phyloP scores from a whole-genome alignment of 345 rosid species.

The Eutrema yunnanense region DNA sequence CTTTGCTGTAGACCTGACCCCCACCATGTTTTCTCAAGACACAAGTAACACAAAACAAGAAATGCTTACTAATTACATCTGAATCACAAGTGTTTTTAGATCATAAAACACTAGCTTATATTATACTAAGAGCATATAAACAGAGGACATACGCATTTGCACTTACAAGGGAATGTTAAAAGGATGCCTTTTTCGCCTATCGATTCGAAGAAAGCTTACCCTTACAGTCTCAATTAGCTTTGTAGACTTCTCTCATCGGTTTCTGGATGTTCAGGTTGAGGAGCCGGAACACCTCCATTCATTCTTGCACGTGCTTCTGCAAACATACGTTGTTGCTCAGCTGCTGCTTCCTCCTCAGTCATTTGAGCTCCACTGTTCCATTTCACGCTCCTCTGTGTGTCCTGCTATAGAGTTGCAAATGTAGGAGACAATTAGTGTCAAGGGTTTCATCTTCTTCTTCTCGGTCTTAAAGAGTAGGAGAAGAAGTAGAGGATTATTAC shows the following conservation, averaged over 20 bases:
- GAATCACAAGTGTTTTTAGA: slow-evolving; percentile 1
- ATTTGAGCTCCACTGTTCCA: slow-evolving; percentile 82
- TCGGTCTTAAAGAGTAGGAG: background rate
- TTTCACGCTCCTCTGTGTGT: slow-evolving; percentile 79
- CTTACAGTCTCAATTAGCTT: slow-evolving; percentile 40
- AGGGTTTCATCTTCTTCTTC: background rate
- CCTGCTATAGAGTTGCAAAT: slow-evolving; percentile 59
- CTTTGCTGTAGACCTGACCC: background rate
- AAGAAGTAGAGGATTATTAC: slow-evolving; percentile 34
- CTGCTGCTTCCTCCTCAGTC: slow-evolving; percentile 96
- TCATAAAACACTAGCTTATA: slow-evolving; percentile 4
- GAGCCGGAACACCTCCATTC: slow-evolving; percentile 60
- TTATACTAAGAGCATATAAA: slow-evolving; percentile 20
- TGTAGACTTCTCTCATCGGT: slow-evolving; percentile 47
- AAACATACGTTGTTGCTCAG: slow-evolving; percentile 99
- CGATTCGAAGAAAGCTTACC: background rate
- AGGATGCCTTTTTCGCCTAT: slow-evolving; percentile 2
- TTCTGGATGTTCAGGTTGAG: slow-evolving; percentile 64
- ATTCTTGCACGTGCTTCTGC: slow-evolving; percentile 99
- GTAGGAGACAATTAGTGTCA: background rate
- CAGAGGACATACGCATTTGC: slow-evolving; percentile 14
- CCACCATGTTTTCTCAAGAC: background rate
- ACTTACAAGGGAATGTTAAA: slow-evolving; percentile 21
- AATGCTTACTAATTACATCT: slow-evolving; percentile 27
- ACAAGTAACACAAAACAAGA: slow-evolving; percentile 1